Percentiles rank a stretch among this genome's conserved stretches.
Evolutionary conservation across 192 early-diverging fungal genomes (phyloP).

Genomic region (Coemansia erecta): DNA sequence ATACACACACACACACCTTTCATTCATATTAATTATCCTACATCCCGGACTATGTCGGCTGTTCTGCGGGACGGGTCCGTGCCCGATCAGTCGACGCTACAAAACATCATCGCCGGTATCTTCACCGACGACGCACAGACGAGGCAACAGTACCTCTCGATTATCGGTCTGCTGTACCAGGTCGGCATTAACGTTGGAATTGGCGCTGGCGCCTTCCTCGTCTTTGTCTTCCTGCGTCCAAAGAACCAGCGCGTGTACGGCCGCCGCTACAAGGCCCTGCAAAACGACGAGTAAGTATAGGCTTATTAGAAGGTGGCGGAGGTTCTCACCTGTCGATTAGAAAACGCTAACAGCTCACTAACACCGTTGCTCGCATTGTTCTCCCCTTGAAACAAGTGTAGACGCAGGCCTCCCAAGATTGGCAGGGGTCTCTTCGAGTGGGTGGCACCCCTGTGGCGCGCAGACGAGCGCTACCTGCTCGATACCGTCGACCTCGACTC

Average conservation of each 20-base stretch:
- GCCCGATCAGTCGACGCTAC: constrained; percentile 24
- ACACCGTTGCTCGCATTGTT: background rate
- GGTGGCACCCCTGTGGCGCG: constrained; percentile 57
- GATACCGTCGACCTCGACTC: constrained; percentile 71
- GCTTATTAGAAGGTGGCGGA: background rate
- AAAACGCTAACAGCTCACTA: background rate
- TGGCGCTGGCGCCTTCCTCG: constrained; percentile 53
- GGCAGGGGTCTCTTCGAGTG: constrained; percentile 63
- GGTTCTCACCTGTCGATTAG: background rate
- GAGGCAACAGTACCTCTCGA: constrained; percentile 42
- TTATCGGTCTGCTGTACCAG: constrained; percentile 62
- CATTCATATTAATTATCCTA: background rate
- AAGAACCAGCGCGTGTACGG: constrained; percentile 56
- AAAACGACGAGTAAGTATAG: constrained; percentile 33
- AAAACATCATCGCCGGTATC: constrained; percentile 46
- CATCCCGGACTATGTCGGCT: background rate
- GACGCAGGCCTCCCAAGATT: constrained; percentile 66
- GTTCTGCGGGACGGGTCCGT: background rate
- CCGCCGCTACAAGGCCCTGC: constrained; percentile 52
- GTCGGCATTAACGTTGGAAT: constrained; percentile 61
- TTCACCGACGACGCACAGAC: constrained; percentile 47
- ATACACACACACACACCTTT: constrained; percentile 10
- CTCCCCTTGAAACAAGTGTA: constrained; percentile 35
- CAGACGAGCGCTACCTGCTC: constrained; percentile 59
- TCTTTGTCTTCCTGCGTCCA: constrained; percentile 60